Evolutionary conservation across 176 grass and related monocot species (phyloP), one percentile per base, ranked within the genome.

Genomic region (Ensete ventricosum): DNA sequence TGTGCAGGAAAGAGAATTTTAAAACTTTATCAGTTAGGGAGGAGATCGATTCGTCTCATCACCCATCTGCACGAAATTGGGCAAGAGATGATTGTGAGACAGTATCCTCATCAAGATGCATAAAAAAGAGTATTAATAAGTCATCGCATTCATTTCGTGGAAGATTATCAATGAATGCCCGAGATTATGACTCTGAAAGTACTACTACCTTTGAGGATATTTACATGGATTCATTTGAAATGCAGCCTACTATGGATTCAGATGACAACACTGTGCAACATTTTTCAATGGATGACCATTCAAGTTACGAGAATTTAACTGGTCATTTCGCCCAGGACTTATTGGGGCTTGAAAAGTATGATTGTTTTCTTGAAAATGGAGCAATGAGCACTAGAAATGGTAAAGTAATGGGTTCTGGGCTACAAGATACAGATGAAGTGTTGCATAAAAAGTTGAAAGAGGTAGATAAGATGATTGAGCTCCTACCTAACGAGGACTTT

Each of bases 121-220:
- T 52, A 11, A 29, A 50, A 64, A 73, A 71, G 49, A 62, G 49
- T 64, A 72, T 20, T 9, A 71, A 73, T 55, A 80, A 51, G 17
- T 50, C 16, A 29, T 52, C 14, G 5, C 69, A 54, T 64, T 1
- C 43, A 64, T 80, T 80, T 26, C 21, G 10, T 64, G 69, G 58
- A 52, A 72, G 63, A 64, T 53, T 73, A 48, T n/a, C 20, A 17
- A 14, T 73, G 3, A 73, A 64, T 16, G 53, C 50, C 14, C 55
- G 25, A 53, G 78, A 80, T 64, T 29, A 73, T 53, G 78, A 80
- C 55, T 73, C 69, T 19, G 69, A 80, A 65, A 93, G 83, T 12
- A 58, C 67, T 51, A 82, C 81, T 16, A 88, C 83, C 12, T 70
- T 89, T 82, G 94, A 93, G 80, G 94, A 98, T 91, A 93, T 91